These are phyloP conservation scores for Klebsormidium nitens DNA, from an alignment of 139 green algal species.

Conservation along the genomic window DNA sequence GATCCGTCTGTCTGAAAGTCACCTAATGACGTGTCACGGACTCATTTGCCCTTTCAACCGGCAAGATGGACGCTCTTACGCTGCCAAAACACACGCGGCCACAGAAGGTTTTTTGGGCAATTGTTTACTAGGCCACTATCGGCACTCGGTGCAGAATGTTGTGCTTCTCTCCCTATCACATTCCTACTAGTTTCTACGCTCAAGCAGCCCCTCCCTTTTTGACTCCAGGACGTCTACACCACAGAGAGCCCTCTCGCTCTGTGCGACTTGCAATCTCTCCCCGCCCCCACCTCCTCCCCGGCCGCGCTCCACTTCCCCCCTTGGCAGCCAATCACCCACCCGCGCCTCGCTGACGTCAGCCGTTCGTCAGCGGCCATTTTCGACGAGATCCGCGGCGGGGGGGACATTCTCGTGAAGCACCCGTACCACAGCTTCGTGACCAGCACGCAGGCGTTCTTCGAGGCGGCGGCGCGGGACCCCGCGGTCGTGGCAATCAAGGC, in stretches of 20 bases:
- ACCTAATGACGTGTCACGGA: too few species aligned
- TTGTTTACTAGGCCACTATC: too few species aligned
- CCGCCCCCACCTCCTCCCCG: not conserved
- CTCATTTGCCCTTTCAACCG: too few species aligned
- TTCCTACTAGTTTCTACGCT: too few species aligned
- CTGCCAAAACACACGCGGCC: too few species aligned
- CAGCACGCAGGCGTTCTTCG: conserved; percentile 43
- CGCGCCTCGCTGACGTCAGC: not conserved
- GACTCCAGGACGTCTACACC: conserved; percentile 20
- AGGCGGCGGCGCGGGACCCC: conserved; percentile 38
- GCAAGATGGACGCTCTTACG: too few species aligned
- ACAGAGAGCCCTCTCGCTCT: conserved; percentile 21
- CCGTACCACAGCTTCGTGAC: conserved; percentile 48
- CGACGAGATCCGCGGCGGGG: conserved; percentile 17
- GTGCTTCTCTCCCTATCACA: too few species aligned
- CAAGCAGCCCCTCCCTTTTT: too few species aligned
- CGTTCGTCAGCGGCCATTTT: conserved; percentile 39
- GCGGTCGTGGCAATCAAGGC: conserved; percentile 50
- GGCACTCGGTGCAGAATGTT: too few species aligned
- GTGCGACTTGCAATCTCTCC: conserved; percentile 19
- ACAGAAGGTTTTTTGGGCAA: too few species aligned
- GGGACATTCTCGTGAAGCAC: conserved; percentile 50
- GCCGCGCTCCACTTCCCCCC: not conserved
- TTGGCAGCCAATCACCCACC: conserved; percentile 8
- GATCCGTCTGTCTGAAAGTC: too few species aligned